These are phyloP conservation scores for Brassica carinata DNA, from an alignment of 345 rosid species.

Conservation along the genomic window DNA sequence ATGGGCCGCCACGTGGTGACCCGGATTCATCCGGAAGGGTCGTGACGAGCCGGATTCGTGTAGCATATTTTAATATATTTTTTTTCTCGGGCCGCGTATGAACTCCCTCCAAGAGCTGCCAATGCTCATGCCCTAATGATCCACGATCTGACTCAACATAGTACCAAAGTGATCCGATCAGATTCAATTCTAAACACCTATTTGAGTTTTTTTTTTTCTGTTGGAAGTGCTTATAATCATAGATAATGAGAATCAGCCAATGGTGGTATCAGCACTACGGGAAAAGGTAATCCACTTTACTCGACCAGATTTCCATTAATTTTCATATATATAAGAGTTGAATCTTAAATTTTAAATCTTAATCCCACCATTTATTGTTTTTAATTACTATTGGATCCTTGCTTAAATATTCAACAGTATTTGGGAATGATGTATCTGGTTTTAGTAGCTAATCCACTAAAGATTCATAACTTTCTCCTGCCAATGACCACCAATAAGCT, in stretches of 20 bases:
- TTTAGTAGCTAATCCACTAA: slow-evolving; percentile 36
- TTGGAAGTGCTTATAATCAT: neutral
- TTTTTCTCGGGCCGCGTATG: too few relatives aligned
- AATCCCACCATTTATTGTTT: slow-evolving; percentile 7
- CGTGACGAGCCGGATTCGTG: too few relatives aligned
- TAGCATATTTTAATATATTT: too few relatives aligned
- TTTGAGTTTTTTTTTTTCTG: neutral
- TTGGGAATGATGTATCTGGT: slow-evolving; percentile 23
- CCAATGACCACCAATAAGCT: slow-evolving; percentile 19
- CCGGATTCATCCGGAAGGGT: too few relatives aligned
- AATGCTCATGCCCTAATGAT: too few relatives aligned
- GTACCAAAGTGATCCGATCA: too few relatives aligned
- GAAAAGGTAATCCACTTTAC: slow-evolving; percentile 36
- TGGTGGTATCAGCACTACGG: slow-evolving; percentile 33
- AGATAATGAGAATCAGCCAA: slow-evolving; percentile 10
- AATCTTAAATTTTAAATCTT: neutral
- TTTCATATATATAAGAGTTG: slow-evolving; percentile 33
- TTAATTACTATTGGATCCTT: neutral
- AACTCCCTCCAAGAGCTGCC: too few relatives aligned
- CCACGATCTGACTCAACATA: too few relatives aligned
- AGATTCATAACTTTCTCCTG: slow-evolving; percentile 20
- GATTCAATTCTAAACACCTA: too few relatives aligned
- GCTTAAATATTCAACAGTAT: neutral
- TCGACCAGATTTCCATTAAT: slow-evolving; percentile 26
- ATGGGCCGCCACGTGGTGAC: too few relatives aligned